Base-by-base conservation (phyloP, 805 yeast genomes). In the Saccharomyces paradoxus region DNA sequence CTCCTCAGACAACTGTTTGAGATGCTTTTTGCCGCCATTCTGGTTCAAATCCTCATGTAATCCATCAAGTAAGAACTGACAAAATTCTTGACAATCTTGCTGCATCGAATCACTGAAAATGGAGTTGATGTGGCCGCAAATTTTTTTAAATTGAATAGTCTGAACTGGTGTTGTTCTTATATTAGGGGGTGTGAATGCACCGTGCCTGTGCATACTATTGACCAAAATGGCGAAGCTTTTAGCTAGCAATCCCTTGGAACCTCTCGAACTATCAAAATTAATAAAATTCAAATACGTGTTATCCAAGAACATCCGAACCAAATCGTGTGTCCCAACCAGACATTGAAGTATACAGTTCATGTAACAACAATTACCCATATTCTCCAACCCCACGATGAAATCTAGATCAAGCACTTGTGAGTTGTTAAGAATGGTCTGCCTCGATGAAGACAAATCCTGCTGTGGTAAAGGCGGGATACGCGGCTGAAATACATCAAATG, bases 291-390 rank as follows among this genome's bases (percentile, higher is more conserved):
- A 77, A 69, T 83, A 89, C 0, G 81, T 70, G 13, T 82, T 83
- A 58, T 77, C 71, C 48, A 84, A 72, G 63, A 91, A 87, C 54
- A 86, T 81, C 49, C 73, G 75, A 2, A 84, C 77, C 28, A 91
- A 71, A 55, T 81, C 83, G 1, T 82, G 81, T 0, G 92, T 83
- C 0, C 92, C 91, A 3, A 84, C 77, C 37, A 92, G 67, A 68
- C 97, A 89, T 71, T 91, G 98, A n/a, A 91, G 69, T 2, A 87
- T 77, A 60, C 96, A 86, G 70, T 91, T 91, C 90, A 91, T 86
- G 69, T 91, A 91, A 68, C 97, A 91, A 0, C 96, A 87, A 63
- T 92, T 92, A 2, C 97, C 96, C 57, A 91, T 73, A 66, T 91
- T 91, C 13, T 77, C 74, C 5, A 91, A 74, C 0, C 98, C 97